Evolutionary conservation across 2,329 filamentous ascomycete species (phyloP), one percentile per base, ranked within the genome.

Genomic region (Pseudopithomyces chartarum): DNA sequence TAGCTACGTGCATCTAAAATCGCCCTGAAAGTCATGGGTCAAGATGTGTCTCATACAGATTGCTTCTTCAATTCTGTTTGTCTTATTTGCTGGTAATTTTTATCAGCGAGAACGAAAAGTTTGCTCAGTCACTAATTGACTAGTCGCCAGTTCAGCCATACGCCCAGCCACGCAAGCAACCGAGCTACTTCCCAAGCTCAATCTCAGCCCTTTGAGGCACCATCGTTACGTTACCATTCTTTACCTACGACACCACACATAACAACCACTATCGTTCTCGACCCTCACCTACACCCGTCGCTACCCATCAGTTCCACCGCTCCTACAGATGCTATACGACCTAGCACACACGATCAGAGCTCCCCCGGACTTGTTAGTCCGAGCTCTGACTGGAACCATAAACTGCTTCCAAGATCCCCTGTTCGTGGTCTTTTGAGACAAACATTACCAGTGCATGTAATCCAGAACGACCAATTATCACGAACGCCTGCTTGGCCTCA

Each of bases 171-270:
- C 23, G 2, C 43, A 46, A 40, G 15, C 42, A 33, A 47, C 20
- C 19, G 34, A 46, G 19, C 43, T 33, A 39, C 43, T 47, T 54
- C 52, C 29, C 52, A 40, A 32, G 26, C 42, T 46, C 52, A 47
- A 12, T 54, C 52, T 39, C 52, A 54, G 52, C 52, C 42, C 33
- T 54, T 46, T 54, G 52, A 54, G n/a, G 19, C 29, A 40, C 13
- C 52, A 3, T 39, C 50, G 12, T 17, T 40, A 17, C 26, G 42
- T 1, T 45, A 45, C 22, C 40, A 44, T 15, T 39, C 50, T 36
- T 23, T 38, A 36, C 50, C 39, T 42, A 26, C 39, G 11, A 36
- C 39, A 11, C 33, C 50, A 33, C 39, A 52, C 29, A 45, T 52
- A 3, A 44, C 50, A 13, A 44, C 39, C 5, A 44, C 50, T 13